Percentiles rank a stretch among this genome's conserved stretches.
These are phyloP conservation scores for Ascochyta lentis DNA, from an alignment of 2,329 filamentous ascomycete genomes.

Conservation along the genomic window DNA sequence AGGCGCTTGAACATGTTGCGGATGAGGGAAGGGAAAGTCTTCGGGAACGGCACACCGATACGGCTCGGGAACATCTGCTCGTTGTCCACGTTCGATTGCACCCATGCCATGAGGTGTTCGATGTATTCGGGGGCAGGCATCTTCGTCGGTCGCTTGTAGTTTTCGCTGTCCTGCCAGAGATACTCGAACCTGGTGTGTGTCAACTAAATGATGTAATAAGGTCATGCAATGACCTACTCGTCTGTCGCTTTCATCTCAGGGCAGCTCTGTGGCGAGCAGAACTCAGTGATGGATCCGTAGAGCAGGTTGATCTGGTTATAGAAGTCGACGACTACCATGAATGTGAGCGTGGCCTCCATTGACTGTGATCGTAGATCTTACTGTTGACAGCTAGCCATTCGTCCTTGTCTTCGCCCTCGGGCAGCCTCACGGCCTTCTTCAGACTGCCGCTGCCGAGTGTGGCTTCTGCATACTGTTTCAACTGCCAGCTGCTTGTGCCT, in stretches of 20 bases:
- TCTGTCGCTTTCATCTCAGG: conserved; percentile 99
- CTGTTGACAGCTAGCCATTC: conserved; percentile 99
- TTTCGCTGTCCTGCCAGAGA: conserved; percentile 95
- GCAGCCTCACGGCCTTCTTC: conserved; percentile 94
- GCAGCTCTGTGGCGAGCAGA: conserved; percentile 95
- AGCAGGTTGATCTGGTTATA: conserved; percentile 99
- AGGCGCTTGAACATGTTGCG: conserved; percentile 99
- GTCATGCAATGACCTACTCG: conserved; percentile 66
- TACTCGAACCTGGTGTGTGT: conserved; percentile 80
- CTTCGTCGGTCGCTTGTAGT: conserved; percentile 95
- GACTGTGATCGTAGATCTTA: conserved; percentile 52
- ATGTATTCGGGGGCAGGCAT: conserved; percentile 98
- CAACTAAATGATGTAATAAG: not conserved
- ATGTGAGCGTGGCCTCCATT: conserved; percentile 17
- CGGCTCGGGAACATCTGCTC: conserved; percentile 93
- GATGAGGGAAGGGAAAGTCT: conserved; percentile 89
- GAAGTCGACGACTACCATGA: conserved; percentile 90
- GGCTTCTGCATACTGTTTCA: conserved; percentile 97
- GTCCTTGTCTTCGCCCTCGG: conserved; percentile 96
- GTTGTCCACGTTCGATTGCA: conserved; percentile 94
- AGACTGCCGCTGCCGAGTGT: conserved; percentile 93
- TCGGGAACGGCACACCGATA: conserved; percentile 92
- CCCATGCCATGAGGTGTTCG: conserved; percentile 96
- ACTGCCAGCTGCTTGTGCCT: conserved; percentile 88
- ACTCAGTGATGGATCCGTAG: conserved; percentile 98